Base-by-base conservation (phyloP, 768 basidiomycete species). In the Auricularia cornea region DNA sequence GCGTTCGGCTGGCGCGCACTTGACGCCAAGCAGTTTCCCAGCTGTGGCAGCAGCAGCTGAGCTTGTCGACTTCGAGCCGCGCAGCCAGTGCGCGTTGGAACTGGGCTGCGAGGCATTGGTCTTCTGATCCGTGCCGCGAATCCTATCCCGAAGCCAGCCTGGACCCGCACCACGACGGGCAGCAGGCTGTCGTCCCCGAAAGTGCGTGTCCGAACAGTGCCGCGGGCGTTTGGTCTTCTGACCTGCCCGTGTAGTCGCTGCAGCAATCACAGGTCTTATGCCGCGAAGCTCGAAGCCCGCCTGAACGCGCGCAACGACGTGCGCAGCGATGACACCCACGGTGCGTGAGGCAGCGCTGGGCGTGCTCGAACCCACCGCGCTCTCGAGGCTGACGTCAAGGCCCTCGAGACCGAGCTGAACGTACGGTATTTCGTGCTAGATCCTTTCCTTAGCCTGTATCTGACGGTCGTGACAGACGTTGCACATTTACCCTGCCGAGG, bases 261-360 rank as follows among this genome's bases (percentile, higher is more conserved):
- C 75, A 87, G 2, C 78, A 81, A 63, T 83, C 84, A 0, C 79
- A 80, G 69, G 70, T 88, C 5, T 81, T 84, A 0, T 78, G 80
- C 6, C 76, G 84, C n/a, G 85, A 87, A 85, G 66, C 73, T 87
- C 3, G 82, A 83, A 66, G 68, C 68, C 2, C 74, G 70, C 62
- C 64, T 76, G 16, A 63, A 59, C 3, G 68, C 68, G n/a, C 56
- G 11, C n/a, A n/a, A n/a, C n/a, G n/a, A n/a, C n/a, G n/a, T n/a
- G n/a, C n/a, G n/a, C n/a, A n/a, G n/a, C n/a, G n/a, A 10, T 20
- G 2, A 23, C 14, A n/a, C n/a, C n/a, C n/a, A n/a, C n/a, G n/a
- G n/a, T n/a, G 3, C 18, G 77, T 31, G 77, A 78, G 59, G 74
- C 79, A 23, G 75, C 77, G 41, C 70, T 80, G 31, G 71, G 72